phyloP scores from a whole-genome alignment of 306 rosid genomes.

The Cercis canadensis region DNA sequence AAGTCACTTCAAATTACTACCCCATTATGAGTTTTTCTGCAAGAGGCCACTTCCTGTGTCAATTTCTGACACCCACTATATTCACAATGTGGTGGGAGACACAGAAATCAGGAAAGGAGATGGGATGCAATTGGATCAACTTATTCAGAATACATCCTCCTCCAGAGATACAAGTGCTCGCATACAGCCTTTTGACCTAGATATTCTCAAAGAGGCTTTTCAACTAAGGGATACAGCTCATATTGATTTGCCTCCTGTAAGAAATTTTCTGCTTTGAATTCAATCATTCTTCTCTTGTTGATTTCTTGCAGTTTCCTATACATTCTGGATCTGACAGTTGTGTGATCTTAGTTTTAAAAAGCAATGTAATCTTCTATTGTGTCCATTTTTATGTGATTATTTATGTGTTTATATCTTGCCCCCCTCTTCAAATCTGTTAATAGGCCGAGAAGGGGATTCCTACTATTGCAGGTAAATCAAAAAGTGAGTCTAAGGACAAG shows the following conservation, averaged over 20 bases:
- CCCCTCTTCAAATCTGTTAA: background rate
- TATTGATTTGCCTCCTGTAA: constrained; percentile 85
- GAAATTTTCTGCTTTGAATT: constrained; percentile 41
- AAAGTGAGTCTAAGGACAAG: constrained; percentile 84
- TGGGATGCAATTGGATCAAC: constrained; percentile 97
- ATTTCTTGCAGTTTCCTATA: constrained; percentile 19
- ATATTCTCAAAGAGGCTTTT: constrained; percentile 83
- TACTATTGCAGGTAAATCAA: constrained; percentile 79
- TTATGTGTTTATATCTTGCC: constrained; percentile 2
- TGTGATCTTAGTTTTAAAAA: constrained; percentile 15
- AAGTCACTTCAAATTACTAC: constrained; percentile 80
- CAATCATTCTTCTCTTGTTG: background rate
- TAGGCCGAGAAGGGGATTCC: constrained; percentile 94
- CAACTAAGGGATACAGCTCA: constrained; percentile 82
- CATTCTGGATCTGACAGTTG: too few relatives aligned
- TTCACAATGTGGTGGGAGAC: constrained; percentile 90
- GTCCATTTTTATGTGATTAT: constrained; percentile 5
- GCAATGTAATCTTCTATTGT: background rate
- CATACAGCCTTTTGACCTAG: constrained; percentile 83
- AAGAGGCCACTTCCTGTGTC: constrained; percentile 88
- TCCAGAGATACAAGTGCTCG: constrained; percentile 71
- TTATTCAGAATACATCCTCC: constrained; percentile 73
- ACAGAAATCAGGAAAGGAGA: constrained; percentile 96
- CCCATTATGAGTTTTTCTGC: constrained; percentile 95
- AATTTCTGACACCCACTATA: constrained; percentile 86